Evolutionary conservation across 176 grass and related monocot species (phyloP).

Genomic region (Thinopyrum elongatum): DNA sequence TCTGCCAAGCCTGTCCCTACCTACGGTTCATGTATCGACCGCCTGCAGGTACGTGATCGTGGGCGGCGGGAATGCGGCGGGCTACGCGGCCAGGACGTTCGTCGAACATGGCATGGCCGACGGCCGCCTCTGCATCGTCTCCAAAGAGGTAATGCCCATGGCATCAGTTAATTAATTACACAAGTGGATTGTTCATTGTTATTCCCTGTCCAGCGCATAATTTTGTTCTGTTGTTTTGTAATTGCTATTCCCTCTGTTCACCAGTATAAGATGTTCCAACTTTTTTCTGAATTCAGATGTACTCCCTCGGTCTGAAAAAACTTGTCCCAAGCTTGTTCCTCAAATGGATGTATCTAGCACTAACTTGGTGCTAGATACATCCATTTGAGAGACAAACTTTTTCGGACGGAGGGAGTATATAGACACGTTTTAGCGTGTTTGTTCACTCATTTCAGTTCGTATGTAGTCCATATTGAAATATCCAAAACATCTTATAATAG

Average conservation of each 20-base stretch:
- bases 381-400: too few relatives aligned
- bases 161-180: background rate
- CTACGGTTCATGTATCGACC: background rate
- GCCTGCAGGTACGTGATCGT: constrained; percentile 83
- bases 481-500: too few relatives aligned
- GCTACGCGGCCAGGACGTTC: constrained; percentile 83
- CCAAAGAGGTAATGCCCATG: constrained; percentile 67
- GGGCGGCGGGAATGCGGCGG: constrained; percentile 84
- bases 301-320: too few relatives aligned
- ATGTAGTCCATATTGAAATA: too few relatives aligned
- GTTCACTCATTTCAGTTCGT: too few relatives aligned
- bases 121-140: constrained; percentile 82
- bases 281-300: too few relatives aligned
- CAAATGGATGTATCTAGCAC: too few relatives aligned
- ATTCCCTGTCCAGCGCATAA: background rate
- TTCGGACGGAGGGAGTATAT: too few relatives aligned
- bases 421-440: too few relatives aligned
- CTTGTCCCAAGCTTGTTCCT: too few relatives aligned
- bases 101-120: constrained; percentile 89
- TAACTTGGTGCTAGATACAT: too few relatives aligned
- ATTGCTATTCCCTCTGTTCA: background rate
- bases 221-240: background rate
- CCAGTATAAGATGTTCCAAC: too few relatives aligned
- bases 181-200: background rate
- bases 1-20: background rate